A percentile compares a stretch with the other conserved stretches of the same genome.
Evolutionary conservation across 2,329 filamentous ascomycete genomes (phyloP).

Genomic region (Spiromastix sp.): DNA sequence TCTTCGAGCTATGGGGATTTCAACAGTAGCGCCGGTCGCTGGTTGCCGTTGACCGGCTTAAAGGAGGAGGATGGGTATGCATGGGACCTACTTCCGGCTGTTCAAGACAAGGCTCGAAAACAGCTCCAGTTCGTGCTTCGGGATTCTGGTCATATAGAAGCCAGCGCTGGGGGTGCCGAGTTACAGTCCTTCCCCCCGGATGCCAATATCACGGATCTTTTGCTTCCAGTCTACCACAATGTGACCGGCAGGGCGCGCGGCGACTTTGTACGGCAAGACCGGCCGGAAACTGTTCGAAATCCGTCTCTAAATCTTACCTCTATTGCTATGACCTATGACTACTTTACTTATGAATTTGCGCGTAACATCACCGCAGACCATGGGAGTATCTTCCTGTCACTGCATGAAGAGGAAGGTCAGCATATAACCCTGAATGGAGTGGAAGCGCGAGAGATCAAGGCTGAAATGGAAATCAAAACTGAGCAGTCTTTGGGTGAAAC

Average conservation of each 20-base stretch:
- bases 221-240: conserved; percentile 61
- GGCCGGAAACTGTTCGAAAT: conserved; percentile 31
- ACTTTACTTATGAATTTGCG: conserved; percentile 57
- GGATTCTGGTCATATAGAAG: conserved; percentile 21
- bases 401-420: conserved; percentile 46
- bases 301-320: conserved; percentile 53
- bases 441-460: conserved; percentile 58
- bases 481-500: conserved; percentile 57
- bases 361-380: conserved; percentile 68
- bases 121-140: conserved; percentile 33
- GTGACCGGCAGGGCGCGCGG: conserved; percentile 67
- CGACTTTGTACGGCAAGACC: conserved; percentile 56
- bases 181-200: conserved; percentile 13
- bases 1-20: conserved; percentile 45
- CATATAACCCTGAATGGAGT: conserved; percentile 32
- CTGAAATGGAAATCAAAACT: conserved; percentile 63
- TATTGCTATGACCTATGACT: conserved; percentile 56
- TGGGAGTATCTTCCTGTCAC: conserved; percentile 59
- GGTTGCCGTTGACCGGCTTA: conserved; percentile 68
- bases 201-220: conserved; percentile 26
- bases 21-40: conserved; percentile 33
- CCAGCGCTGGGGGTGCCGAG: conserved; percentile 18
- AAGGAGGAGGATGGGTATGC: conserved; percentile 62
- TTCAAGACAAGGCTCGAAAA: conserved; percentile 54
- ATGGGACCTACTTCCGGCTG: conserved; percentile 62